phyloP scores from a whole-genome alignment of 2,329 filamentous ascomycete genomes.

The Colletotrichum sp. region DNA sequence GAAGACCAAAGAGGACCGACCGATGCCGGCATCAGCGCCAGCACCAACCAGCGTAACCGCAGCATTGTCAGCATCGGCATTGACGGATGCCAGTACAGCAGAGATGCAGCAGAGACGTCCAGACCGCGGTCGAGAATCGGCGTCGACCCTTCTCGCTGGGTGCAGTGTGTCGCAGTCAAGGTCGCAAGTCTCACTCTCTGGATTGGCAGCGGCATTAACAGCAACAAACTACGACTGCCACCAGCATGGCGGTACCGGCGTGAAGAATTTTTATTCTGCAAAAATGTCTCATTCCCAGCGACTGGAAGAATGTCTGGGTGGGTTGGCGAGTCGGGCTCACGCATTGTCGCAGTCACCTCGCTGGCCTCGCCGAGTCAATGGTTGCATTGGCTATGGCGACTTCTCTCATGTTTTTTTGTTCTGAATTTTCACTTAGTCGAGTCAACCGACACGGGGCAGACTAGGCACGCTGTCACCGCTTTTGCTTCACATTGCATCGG shows the following conservation, averaged over 20 bases:
- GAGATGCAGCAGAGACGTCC: background rate
- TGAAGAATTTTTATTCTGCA: conserved; percentile 1
- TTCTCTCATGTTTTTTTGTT: background rate
- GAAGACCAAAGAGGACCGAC: background rate
- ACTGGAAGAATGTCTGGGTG: background rate
- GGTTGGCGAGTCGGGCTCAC: background rate
- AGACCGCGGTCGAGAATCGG: background rate
- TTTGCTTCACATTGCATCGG: conserved; percentile 3
- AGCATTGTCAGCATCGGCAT: background rate
- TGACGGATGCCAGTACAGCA: background rate
- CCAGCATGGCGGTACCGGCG: background rate
- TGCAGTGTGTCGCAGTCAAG: background rate
- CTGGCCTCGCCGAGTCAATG: background rate
- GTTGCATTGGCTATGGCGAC: conserved; percentile 10
- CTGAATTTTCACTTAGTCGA: background rate
- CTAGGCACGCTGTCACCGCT: background rate
- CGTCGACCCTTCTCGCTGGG: background rate
- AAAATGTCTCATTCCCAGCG: conserved; percentile 7
- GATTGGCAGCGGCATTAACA: background rate
- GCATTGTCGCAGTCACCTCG: conserved; percentile 1
- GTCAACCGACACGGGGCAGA: background rate
- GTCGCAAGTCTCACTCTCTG: background rate
- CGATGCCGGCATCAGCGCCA: conserved; percentile 2
- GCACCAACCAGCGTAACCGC: background rate
- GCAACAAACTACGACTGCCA: background rate